phyloP scores from a whole-genome alignment of 768 basidiomycete genomes.

The Collybia nuda region DNA sequence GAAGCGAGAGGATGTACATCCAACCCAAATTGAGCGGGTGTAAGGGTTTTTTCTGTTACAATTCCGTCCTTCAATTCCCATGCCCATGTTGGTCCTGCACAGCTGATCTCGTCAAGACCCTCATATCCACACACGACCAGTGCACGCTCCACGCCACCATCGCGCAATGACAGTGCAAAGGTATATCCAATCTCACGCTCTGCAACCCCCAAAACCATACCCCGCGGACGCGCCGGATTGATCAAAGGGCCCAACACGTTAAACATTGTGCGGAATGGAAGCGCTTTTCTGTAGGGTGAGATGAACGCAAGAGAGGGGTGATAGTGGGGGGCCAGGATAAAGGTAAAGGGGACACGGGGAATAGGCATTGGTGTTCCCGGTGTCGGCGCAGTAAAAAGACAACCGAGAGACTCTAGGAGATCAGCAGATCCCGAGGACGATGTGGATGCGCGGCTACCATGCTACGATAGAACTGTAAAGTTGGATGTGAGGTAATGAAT shows the following conservation, averaged over 20 bases:
- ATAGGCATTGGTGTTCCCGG: slow-evolving; percentile 58
- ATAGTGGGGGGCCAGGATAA: slow-evolving; percentile 93
- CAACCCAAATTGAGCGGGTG: slow-evolving; percentile 79
- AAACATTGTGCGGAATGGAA: slow-evolving; percentile 96
- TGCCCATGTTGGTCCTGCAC: slow-evolving; percentile 83
- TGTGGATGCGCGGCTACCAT: slow-evolving; percentile 88
- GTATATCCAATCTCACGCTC: slow-evolving; percentile 76
- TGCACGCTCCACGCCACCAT: slow-evolving; percentile 78
- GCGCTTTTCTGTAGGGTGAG: slow-evolving; percentile 78
- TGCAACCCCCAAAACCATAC: slow-evolving; percentile 92
- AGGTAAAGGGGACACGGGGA: slow-evolving; percentile 76
- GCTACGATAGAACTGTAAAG: slow-evolving; percentile 45
- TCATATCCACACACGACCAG: slow-evolving; percentile 94
- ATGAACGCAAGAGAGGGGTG: slow-evolving; percentile 84
- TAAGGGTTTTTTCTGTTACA: slow-evolving; percentile 62
- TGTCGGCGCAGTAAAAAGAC: slow-evolving; percentile 67
- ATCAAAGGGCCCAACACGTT: slow-evolving; percentile 93
- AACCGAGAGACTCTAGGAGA: slow-evolving; percentile 81
- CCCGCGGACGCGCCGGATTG: slow-evolving; percentile 83
- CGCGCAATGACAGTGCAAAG: slow-evolving; percentile 73
- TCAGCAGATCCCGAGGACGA: slow-evolving; percentile 95
- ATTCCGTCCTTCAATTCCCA: slow-evolving; percentile 77
- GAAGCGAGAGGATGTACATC: slow-evolving; percentile 61
- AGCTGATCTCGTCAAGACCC: slow-evolving; percentile 92
- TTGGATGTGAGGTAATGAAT: slow-evolving; percentile 3